Evolutionary conservation across 129 eudicot species (phyloP).

Genomic region (Kitagawia praeruptora): DNA sequence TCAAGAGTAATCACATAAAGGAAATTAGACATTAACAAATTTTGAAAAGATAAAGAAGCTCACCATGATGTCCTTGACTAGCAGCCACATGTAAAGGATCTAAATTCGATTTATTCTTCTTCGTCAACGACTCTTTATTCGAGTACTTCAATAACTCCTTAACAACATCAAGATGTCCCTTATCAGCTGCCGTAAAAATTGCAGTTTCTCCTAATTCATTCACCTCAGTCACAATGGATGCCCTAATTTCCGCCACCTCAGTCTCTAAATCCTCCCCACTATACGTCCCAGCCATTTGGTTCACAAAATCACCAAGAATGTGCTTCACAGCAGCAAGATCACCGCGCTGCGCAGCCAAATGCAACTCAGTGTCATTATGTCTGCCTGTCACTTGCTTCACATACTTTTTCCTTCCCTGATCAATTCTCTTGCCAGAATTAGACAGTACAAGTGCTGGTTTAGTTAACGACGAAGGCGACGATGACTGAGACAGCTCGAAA

Average conservation of each 20-base stretch:
- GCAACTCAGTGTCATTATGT: constrained; percentile 75
- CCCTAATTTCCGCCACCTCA: constrained; percentile 72
- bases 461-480: constrained; percentile 56
- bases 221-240: constrained; percentile 58
- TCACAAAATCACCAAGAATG: constrained; percentile 51
- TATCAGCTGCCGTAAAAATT: constrained; percentile 61
- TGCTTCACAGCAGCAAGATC: constrained; percentile 66
- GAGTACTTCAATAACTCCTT: constrained; percentile 63
- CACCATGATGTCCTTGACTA: constrained; percentile 70
- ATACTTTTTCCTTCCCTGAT: constrained; percentile 76
- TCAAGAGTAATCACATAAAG: not conserved
- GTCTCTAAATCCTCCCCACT: constrained; percentile 62
- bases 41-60: constrained; percentile 13
- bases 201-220: constrained; percentile 67
- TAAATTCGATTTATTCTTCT: constrained; percentile 47
- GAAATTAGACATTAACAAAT: not conserved
- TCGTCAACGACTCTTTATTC: constrained; percentile 34
- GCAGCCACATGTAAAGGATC: constrained; percentile 78
- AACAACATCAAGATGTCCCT: constrained; percentile 60
- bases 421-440: constrained; percentile 73
- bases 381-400: constrained; percentile 80
- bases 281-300: constrained; percentile 53
- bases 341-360: constrained; percentile 71
- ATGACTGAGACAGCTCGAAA: constrained; percentile 41
- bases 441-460: constrained; percentile 73